Base-by-base conservation (phyloP, 148 eudicot genomes). In the Chenopodium suecicum region DNA sequence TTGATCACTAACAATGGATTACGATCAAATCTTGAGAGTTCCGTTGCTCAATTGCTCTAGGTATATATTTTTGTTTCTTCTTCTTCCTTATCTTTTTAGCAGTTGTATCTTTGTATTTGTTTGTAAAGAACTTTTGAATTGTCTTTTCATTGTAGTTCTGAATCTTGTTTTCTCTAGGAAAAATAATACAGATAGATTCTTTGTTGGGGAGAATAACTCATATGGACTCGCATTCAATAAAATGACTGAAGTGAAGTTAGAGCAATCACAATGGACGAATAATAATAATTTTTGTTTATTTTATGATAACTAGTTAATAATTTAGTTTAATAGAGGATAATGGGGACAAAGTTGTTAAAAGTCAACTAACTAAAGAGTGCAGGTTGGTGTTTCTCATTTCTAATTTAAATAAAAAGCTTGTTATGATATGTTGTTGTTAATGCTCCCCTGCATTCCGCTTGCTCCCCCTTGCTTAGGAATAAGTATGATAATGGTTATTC, bases 1-100 rank as follows among this genome's bases (percentile, higher is more conserved):
- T 83, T 96, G 89, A 78, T 87, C 75, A 78, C 89, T 83, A 70
- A 92, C 29, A 86, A 88, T 87, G 87, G 84, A 11, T 76, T 91
- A 76, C 94, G 94, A 82, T 81, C 88, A 80, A 88, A 89, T 60
- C 84, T 96, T 80, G 98, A 94, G 89, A 88, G 90, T 71, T 90
- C 94, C 70, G 89, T 96, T 82, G 85, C 89, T 71, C 89, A 91
- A 78, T 82, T 94, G 78, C 90, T 81, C 78, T 92, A 89, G 94
- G 99, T 94, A 76, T 68, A 19, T 2, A 70, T 16, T 34, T 37
- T 37, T 19, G 16, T 69, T 31, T 8, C 20, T 71, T 7, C 58
- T 54, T 58, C 7, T 58, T 19, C n/a, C 4, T 1, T 60, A 19
- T 60, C 64, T 12, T 37, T 46, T 22, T 54, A 70, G 13, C 58